A percentile compares a stretch with the other conserved stretches of the same genome.
These are phyloP conservation scores for Phytophthora tubulina DNA, from an alignment of 352 stramenopile species.

Conservation along the genomic window DNA sequence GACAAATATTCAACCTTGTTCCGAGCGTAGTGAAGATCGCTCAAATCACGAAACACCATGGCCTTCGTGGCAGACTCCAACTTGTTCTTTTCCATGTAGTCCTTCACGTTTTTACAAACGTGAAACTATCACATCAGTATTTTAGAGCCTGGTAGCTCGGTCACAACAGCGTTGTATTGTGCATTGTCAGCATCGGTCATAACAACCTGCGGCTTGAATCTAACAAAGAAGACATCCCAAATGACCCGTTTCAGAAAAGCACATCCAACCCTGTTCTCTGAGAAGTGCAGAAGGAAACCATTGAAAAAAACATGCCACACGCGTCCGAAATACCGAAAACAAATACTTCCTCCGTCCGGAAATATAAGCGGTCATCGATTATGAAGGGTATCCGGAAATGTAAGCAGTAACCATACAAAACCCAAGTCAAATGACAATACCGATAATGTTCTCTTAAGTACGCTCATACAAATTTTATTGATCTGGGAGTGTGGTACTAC, in stretches of 20 bases:
- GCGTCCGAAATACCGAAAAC: not conserved
- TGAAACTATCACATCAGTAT: constrained; percentile 11
- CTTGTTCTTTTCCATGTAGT: not conserved
- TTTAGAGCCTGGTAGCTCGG: not conserved
- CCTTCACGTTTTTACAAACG: constrained; percentile 10
- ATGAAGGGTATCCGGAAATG: not conserved
- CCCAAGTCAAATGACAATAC: not conserved
- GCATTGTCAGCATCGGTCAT: constrained; percentile 12
- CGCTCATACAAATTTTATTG: not conserved
- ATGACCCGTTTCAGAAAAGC: constrained; percentile 1
- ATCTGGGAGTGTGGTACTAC: not conserved
- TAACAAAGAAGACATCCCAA: not conserved
- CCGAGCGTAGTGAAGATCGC: not conserved
- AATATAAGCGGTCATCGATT: not conserved
- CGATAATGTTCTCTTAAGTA: not conserved
- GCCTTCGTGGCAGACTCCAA: not conserved
- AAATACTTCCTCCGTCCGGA: not conserved
- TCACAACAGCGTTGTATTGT: constrained; percentile 1
- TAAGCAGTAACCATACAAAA: not conserved
- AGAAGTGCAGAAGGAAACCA: not conserved
- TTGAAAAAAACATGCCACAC: not conserved
- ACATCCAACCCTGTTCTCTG: not conserved
- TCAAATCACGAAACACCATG: not conserved
- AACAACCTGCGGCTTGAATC: not conserved
- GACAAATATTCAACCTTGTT: not conserved